Base-by-base conservation (phyloP, 345 rosid genomes). In the Bretschneidera sinensis region DNA sequence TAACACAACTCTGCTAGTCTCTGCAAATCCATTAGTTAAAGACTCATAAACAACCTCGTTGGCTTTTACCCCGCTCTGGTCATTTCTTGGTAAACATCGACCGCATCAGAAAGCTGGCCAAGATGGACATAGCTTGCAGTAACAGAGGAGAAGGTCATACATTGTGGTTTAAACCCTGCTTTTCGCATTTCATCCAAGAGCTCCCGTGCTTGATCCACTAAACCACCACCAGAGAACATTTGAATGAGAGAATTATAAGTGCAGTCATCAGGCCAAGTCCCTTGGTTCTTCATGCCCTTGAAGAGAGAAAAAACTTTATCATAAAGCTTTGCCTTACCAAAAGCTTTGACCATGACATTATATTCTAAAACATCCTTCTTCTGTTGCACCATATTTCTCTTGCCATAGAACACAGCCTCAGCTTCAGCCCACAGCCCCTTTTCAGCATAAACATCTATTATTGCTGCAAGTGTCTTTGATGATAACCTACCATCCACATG, bases 301-400 rank as follows among this genome's bases (percentile, higher is more conserved):
- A 85, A 83, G 60, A 92, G 80, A 61, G 81, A 85, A 67, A 80
- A 71, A 24, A 96, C 95, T 80, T 92, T 83, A 69, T 88, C 96
- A 57, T 83, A 85, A 74, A 85, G 81, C 56, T 75, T 81, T 1
- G 81, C 91, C 76, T 68, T 92, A n/a, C 98, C 98, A 73, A 82
- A 92, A 61, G 92, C 95, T 79, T 89, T 92, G 67, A 92, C 63
- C 98, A 89, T 85, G 59, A 87, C 92, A 60, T 92, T 89, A 43
- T 85, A 89, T 55, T 89, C 95, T 71, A 80, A 48, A 66, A 86
- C 78, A 73, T 76, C 85, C 60, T 76, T 86, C 73, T 76, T 82
- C 63, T 70, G 81, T 62, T 75, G 79, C 33, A 35, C 57, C 54
- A 64, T 47, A 54, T 65, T 73, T 55, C 81, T 83, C 66, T 78